Percentiles rank a stretch among this genome's conserved stretches.
Conservation (phyloP, 805 yeast genomes). For the Lachancea kluyveri region DNA sequence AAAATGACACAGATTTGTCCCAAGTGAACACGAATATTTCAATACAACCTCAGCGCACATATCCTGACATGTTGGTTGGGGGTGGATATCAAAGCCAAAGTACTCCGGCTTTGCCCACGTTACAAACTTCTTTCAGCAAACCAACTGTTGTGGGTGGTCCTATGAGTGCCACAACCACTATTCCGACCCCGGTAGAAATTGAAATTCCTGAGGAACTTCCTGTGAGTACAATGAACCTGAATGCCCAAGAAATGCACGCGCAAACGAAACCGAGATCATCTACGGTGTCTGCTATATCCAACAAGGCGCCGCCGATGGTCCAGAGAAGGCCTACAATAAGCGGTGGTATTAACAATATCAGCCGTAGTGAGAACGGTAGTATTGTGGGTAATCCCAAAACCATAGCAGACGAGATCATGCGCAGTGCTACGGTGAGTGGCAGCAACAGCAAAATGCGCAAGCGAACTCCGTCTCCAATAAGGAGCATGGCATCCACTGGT, state of each 20-base stretch:
- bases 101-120: conserved; percentile 22
- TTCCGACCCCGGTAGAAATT: conserved; percentile 52
- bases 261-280: conserved; percentile 33
- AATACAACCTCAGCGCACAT: conserved; percentile 7
- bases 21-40: conserved; percentile 3
- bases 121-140: conserved; percentile 26
- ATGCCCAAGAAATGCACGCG: conserved; percentile 15
- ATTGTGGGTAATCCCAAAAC: conserved; percentile 6
- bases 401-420: no score
- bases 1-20: conserved; percentile 1
- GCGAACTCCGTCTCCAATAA: conserved; percentile 5
- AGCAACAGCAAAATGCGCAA: neutral
- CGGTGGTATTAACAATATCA: conserved; percentile 31
- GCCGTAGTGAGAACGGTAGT: conserved; percentile 8
- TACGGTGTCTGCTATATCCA: conserved; percentile 23
- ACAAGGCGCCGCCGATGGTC: conserved; percentile 20
- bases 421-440: neutral
- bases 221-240: no score
- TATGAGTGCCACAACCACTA: conserved; percentile 31
- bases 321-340: conserved; percentile 26
- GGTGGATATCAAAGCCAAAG: conserved; percentile 23
- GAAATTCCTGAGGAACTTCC: conserved; percentile 55
- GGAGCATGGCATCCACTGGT: conserved; percentile 4
- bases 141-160: conserved; percentile 16
- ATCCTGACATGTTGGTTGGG: conserved; percentile 12